Conservation (phyloP, 257 asterid genomes). For the Marsdenia floribunda region DNA sequence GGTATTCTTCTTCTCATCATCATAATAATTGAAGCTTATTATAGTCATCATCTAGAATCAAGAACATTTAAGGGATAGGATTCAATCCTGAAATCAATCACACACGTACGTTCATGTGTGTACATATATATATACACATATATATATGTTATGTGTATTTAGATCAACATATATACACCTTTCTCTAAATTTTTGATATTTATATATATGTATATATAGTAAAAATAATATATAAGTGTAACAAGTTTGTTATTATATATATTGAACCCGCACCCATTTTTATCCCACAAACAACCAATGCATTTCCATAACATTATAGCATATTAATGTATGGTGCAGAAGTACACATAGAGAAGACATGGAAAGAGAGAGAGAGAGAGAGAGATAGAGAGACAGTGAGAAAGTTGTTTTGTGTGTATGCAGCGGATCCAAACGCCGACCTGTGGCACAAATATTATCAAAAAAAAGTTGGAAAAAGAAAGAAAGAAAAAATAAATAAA, state of each 20-base stretch:
- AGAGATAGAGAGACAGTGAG: no score
- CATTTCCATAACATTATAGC: background rate
- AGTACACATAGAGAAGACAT: conserved; percentile 2
- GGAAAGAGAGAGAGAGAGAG: background rate
- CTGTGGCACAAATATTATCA: background rate
- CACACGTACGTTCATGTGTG: no score
- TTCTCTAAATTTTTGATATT: no score
- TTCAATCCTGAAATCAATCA: no score
- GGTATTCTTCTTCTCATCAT: background rate
- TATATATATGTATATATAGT: no score
- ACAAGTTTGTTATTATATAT: no score
- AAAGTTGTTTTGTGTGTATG: background rate
- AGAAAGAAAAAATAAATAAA: background rate
- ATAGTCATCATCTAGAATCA: no score
- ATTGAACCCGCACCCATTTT: background rate
- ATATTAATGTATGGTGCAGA: background rate
- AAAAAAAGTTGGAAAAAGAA: background rate
- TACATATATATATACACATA: no score
- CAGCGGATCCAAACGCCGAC: conserved; percentile 29
- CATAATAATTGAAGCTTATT: conserved; percentile 11
- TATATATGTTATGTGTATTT: no score
- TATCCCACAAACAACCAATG: background rate
- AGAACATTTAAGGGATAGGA: background rate
- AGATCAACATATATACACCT: no score
- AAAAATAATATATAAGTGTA: no score